Conservation (phyloP, 73 alveolate species). For the Paramecium pentaurelia region DNA sequence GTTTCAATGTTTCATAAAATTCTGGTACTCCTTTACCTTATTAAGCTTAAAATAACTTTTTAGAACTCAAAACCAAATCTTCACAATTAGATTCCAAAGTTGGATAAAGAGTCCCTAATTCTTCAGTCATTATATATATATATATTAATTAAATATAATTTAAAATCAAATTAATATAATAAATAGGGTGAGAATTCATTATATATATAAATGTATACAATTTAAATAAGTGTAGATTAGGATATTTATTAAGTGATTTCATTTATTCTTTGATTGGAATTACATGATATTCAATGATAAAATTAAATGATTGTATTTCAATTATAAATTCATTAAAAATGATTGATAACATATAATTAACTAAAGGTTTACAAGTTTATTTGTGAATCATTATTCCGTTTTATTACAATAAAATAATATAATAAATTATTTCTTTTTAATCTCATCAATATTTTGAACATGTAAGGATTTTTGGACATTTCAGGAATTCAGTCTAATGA, state of each 20-base stretch:
- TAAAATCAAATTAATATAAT: background rate
- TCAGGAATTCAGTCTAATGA: constrained; percentile 11
- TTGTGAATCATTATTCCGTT: background rate
- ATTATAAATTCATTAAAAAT: no score
- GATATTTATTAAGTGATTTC: no score
- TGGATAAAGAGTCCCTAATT: background rate
- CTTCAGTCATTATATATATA: background rate
- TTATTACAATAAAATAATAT: background rate
- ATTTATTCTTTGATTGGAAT: background rate
- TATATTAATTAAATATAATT: background rate
- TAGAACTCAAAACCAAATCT: constrained; percentile 37
- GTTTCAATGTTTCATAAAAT: constrained; percentile 46
- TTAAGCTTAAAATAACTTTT: constrained; percentile 31
- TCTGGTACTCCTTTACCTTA: constrained; percentile 47
- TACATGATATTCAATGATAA: background rate
- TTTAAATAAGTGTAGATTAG: background rate
- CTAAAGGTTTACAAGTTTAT: background rate
- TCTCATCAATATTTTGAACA: background rate
- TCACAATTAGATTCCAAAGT: constrained; percentile 12
- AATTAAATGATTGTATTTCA: background rate
- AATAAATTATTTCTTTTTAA: background rate
- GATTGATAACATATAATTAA: background rate
- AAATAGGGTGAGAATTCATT: background rate
- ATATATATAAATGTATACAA: background rate
- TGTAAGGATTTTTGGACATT: background rate